Percentiles rank a stretch among this genome's conserved stretches.
These are phyloP conservation scores for Phialophora tarda DNA, from an alignment of 2,329 filamentous ascomycete species.

Conservation along the genomic window DNA sequence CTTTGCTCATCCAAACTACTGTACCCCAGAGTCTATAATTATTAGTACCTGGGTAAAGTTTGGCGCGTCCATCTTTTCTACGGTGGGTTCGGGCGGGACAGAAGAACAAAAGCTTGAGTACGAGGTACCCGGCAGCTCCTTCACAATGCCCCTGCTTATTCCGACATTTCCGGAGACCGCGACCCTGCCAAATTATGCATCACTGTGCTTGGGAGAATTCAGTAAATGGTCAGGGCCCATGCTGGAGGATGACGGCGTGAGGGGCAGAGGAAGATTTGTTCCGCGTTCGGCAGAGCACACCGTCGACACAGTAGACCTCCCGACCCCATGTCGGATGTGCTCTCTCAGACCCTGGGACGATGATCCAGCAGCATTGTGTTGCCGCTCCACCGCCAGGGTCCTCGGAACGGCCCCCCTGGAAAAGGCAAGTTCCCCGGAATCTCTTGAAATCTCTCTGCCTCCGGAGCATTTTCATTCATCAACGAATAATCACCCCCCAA, in stretches of 20 bases:
- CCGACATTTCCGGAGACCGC: conserved; percentile 2
- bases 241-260: conserved; percentile 4
- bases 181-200: conserved; percentile 1
- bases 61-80: neutral
- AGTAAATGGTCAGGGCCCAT: neutral
- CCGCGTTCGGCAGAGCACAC: neutral
- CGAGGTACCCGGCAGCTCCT: neutral
- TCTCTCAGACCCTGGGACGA: neutral
- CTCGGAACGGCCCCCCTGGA: conserved; percentile 18
- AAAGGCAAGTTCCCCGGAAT: conserved; percentile 15
- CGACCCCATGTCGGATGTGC: neutral
- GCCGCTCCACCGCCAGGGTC: neutral
- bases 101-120: conserved; percentile 9
- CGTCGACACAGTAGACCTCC: neutral
- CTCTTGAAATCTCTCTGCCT: conserved; percentile 1
- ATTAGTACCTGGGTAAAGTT: neutral
- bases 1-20: neutral
- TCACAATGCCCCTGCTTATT: conserved; percentile 8
- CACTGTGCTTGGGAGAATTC: neutral
- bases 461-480: neutral
- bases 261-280: neutral
- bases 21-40: neutral
- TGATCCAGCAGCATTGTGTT: neutral
- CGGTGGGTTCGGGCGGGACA: conserved; percentile 2
- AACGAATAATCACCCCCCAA: neutral